phyloP scores from a whole-genome alignment of 768 basidiomycete genomes.

The Neoboletus brunneissimus region DNA sequence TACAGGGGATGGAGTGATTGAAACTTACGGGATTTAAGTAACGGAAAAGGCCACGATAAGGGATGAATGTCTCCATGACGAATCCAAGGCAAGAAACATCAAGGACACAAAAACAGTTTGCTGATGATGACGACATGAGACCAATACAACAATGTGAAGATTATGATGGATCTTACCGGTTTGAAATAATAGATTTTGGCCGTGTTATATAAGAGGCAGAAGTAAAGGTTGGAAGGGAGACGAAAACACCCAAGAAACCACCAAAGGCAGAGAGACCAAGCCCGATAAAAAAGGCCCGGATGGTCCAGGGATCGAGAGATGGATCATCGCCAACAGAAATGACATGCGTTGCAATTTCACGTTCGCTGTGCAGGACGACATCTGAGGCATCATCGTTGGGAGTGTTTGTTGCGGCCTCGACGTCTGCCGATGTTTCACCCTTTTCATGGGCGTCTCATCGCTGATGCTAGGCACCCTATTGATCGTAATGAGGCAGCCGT shows the following conservation, averaged over 20 bases:
- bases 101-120: constrained; percentile 51
- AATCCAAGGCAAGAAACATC: constrained; percentile 56
- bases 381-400: constrained; percentile 11
- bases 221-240: not conserved
- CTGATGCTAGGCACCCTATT: too few species aligned
- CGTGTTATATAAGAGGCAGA: constrained; percentile 13
- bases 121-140: constrained; percentile 25
- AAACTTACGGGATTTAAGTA: constrained; percentile 46
- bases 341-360: constrained; percentile 47
- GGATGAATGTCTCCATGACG: constrained; percentile 45
- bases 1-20: not conserved
- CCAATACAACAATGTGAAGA: not conserved
- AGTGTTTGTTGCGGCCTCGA: constrained; percentile 23
- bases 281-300: constrained; percentile 52
- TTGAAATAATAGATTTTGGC: constrained; percentile 64
- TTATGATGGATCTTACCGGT: constrained; percentile 34
- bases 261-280: constrained; percentile 52
- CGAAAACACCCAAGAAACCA: constrained; percentile 43
- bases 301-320: constrained; percentile 31
- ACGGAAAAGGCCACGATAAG: constrained; percentile 42
- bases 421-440: constrained; percentile 22
- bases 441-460: too few species aligned
- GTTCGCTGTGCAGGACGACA: constrained; percentile 38
- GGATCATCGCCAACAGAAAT: constrained; percentile 39
- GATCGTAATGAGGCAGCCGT: too few species aligned